These are phyloP conservation scores for Trichopus zeylanicus DNA, from an alignment of 116 monocot species.

Conservation along the genomic window DNA sequence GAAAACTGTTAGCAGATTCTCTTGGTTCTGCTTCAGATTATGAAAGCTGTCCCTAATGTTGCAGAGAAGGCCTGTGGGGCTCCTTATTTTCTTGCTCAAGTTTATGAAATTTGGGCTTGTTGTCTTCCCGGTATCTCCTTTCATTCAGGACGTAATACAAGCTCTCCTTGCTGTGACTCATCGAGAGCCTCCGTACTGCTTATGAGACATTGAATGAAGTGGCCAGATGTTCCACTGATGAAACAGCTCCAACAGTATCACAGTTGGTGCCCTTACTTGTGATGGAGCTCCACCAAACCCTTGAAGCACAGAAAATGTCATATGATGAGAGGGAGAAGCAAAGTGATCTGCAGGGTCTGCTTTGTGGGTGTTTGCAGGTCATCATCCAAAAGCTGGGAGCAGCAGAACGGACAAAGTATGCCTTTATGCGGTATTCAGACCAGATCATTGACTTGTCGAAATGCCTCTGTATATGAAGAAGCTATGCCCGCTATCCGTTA, in stretches of 20 bases:
- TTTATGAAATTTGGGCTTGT: too few species aligned
- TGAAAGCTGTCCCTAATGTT: too few species aligned
- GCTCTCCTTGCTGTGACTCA: too few species aligned
- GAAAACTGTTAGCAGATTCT: slow-evolving; percentile 60
- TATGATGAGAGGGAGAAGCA: slow-evolving; percentile 48
- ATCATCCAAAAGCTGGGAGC: slow-evolving; percentile 56
- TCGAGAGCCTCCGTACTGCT: slow-evolving; percentile 30
- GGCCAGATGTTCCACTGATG: slow-evolving; percentile 45
- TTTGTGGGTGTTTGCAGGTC: slow-evolving; percentile 66
- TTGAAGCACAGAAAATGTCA: slow-evolving; percentile 36
- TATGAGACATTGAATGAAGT: slow-evolving; percentile 40
- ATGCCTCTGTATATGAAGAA: slow-evolving; percentile 61
- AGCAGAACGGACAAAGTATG: slow-evolving; percentile 29
- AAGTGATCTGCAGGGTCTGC: slow-evolving; percentile 56
- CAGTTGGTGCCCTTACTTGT: slow-evolving; percentile 52
- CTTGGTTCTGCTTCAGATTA: too few species aligned
- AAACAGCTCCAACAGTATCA: slow-evolving; percentile 41
- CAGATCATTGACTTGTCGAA: slow-evolving; percentile 42
- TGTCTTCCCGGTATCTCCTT: too few species aligned
- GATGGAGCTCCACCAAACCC: slow-evolving; percentile 52
- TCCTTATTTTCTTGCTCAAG: too few species aligned
- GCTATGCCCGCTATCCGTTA: slow-evolving; percentile 59
- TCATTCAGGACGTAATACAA: too few species aligned
- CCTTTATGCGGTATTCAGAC: slow-evolving; percentile 24
- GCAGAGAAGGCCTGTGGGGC: too few species aligned